Conservation (phyloP, 2,329 filamentous ascomycete species). For the Xylaria sp. region DNA sequence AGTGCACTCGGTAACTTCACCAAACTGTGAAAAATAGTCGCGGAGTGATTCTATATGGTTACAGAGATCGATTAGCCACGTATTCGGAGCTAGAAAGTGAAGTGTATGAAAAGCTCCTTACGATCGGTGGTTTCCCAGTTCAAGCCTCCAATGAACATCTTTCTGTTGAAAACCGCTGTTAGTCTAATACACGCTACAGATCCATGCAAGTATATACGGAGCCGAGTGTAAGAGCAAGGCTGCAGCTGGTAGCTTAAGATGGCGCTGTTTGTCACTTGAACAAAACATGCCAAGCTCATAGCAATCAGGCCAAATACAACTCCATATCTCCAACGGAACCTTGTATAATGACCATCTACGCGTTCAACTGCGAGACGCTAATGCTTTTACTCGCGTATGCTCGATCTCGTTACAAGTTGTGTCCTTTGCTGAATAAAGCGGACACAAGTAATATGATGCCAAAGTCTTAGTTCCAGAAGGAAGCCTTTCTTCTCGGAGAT, state of each 20-base stretch:
- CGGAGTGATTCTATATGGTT: constrained; percentile 82
- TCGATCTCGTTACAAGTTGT: constrained; percentile 34
- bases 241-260: constrained; percentile 32
- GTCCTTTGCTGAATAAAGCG: constrained; percentile 32
- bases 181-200: constrained; percentile 38
- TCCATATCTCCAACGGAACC: constrained; percentile 34
- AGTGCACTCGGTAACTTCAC: constrained; percentile 96
- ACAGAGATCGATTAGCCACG: constrained; percentile 42
- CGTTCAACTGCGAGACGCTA: constrained; percentile 33
- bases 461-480: constrained; percentile 39
- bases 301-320: constrained; percentile 31
- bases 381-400: constrained; percentile 30
- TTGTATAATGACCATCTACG: constrained; percentile 42
- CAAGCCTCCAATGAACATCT: constrained; percentile 99
- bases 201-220: constrained; percentile 28
- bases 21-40: constrained; percentile 97
- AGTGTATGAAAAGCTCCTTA: constrained; percentile 63
- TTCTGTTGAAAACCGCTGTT: constrained; percentile 67
- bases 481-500: constrained; percentile 35
- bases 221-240: constrained; percentile 25
- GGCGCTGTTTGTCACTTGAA: constrained; percentile 36
- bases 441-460: constrained; percentile 38
- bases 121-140: constrained; percentile 99
- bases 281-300: constrained; percentile 38
- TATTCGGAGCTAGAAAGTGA: constrained; percentile 10